A percentile compares a stretch with the other conserved stretches of the same genome.
Evolutionary conservation across 2,329 filamentous ascomycete genomes (phyloP).

Genomic region (Chaetomium sp.): DNA sequence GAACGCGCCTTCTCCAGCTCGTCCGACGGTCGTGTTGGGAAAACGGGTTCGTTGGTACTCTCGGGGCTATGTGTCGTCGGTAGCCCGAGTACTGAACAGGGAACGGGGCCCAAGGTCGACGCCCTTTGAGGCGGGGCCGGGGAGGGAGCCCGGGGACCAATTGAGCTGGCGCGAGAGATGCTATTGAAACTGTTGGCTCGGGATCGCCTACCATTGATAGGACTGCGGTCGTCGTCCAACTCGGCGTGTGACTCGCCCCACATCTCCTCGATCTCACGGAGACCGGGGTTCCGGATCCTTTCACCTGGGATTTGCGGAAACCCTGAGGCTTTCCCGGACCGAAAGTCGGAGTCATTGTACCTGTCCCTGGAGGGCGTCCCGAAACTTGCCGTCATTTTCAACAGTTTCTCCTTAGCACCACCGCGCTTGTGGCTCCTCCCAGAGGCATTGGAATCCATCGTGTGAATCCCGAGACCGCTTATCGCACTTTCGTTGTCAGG

Average conservation of each 20-base stretch:
- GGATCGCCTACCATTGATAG: constrained; percentile 27
- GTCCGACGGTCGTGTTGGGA: background rate
- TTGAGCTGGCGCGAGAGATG: constrained; percentile 12
- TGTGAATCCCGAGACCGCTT: background rate
- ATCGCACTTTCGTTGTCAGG: background rate
- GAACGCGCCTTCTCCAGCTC: constrained; percentile 1
- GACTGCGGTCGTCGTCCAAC: constrained; percentile 28
- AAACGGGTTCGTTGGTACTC: background rate
- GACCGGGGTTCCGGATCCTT: constrained; percentile 34
- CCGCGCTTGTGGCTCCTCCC: constrained; percentile 23
- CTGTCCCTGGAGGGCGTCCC: constrained; percentile 42
- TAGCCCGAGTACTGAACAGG: background rate
- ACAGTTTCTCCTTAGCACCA: constrained; percentile 37
- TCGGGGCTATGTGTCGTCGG: constrained; percentile 8
- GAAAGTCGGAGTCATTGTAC: constrained; percentile 42
- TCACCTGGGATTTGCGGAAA: constrained; percentile 54
- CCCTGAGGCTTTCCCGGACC: constrained; percentile 37
- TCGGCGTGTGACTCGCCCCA: constrained; percentile 34
- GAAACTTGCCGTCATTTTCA: constrained; percentile 38
- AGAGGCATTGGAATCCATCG: constrained; percentile 6
- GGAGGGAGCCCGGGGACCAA: background rate
- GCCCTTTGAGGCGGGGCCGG: background rate
- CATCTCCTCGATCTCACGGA: constrained; percentile 33
- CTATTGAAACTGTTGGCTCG: constrained; percentile 35
- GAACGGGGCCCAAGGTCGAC: background rate